Conservation (phyloP, 139 green algal species). For the Micractinium conductrix region DNA sequence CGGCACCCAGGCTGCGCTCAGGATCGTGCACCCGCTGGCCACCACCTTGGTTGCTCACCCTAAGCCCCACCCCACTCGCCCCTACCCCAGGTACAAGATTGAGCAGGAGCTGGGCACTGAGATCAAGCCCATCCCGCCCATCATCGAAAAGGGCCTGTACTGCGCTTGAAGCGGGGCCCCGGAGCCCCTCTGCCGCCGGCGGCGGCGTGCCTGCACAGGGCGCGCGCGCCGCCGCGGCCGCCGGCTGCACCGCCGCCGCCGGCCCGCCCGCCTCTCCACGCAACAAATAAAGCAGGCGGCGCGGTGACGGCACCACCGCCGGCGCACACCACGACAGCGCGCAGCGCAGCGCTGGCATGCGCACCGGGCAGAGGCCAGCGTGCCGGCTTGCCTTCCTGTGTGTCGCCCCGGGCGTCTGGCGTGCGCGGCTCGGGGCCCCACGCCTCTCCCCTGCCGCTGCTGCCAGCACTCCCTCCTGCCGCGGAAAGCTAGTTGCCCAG, state of each 20-base stretch:
- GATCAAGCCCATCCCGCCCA: slow-evolving; percentile 98
- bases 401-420: not conserved
- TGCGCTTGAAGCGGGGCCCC: slow-evolving; percentile 63
- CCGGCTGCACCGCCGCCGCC: not conserved
- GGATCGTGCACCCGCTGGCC: too few relatives aligned
- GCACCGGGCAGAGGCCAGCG: too few relatives aligned
- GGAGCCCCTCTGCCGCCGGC: not conserved
- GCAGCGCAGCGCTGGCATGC: too few relatives aligned
- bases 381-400: too few relatives aligned
- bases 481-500: not conserved
- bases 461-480: not conserved
- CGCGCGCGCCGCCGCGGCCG: not conserved
- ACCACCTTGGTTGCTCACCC: too few relatives aligned
- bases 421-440: not conserved
- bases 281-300: not conserved
- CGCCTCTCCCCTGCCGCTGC: not conserved
- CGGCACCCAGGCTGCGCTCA: too few relatives aligned
- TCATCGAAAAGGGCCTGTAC: slow-evolving; percentile 98
- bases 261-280: too few relatives aligned
- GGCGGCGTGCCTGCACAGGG: not conserved
- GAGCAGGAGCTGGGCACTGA: slow-evolving; percentile 99
- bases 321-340: too few relatives aligned
- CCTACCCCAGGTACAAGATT: slow-evolving; percentile 34
- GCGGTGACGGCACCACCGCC: too few relatives aligned
- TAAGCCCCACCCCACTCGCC: not conserved